Conservation (phyloP, 164 flowering plant genomes). For the Nymphaea thermarum region DNA sequence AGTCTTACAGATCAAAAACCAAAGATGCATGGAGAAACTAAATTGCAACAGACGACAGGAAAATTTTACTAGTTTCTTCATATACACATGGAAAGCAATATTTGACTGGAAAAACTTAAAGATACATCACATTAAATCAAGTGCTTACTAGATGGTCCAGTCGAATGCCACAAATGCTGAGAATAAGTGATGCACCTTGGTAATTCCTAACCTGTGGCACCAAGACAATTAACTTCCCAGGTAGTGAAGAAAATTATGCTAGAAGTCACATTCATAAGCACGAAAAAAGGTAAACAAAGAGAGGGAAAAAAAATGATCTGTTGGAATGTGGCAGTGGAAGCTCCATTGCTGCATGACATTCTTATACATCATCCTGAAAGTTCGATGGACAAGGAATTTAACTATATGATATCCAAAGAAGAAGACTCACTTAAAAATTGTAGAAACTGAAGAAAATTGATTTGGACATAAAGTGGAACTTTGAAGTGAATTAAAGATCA, state of each 20-base stretch:
- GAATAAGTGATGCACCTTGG: conserved; percentile 21
- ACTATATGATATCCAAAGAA: no score
- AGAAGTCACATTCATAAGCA: background rate
- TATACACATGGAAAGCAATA: background rate
- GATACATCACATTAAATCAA: background rate
- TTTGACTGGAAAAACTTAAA: background rate
- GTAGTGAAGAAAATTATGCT: background rate
- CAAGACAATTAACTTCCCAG: background rate
- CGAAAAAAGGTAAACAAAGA: background rate
- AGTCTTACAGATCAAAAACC: conserved; percentile 3
- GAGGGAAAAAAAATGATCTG: background rate
- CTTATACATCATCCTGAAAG: no score
- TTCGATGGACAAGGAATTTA: no score
- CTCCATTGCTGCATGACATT: background rate
- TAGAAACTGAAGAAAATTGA: no score
- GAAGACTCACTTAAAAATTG: no score
- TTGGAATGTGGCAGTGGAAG: background rate
- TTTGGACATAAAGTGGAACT: no score
- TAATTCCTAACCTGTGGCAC: conserved; percentile 24
- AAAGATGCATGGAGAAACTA: background rate
- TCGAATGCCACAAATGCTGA: conserved; percentile 58
- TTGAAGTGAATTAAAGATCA: no score
- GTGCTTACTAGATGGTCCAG: conserved; percentile 54
- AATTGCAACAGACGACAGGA: background rate
- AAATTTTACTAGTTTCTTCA: background rate